phyloP scores from a whole-genome alignment of 1,139 yeast genomes.

The Scheffersomyces titani region DNA sequence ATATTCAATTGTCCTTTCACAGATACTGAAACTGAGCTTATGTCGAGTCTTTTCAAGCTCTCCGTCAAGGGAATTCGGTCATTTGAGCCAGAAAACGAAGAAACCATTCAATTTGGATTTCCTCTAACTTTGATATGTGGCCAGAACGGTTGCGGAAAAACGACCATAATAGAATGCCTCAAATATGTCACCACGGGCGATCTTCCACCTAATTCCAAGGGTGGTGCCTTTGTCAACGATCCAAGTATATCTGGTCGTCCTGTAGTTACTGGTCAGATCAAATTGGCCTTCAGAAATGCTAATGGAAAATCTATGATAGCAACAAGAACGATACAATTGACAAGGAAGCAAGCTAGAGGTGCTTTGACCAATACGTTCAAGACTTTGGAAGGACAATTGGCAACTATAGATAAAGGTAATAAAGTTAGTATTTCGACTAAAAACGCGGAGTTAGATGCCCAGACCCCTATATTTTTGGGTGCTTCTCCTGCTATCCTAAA shows the following conservation, averaged over 20 bases:
- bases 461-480: constrained; percentile 81
- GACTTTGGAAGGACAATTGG: constrained; percentile 86
- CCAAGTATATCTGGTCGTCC: constrained; percentile 79
- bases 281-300: constrained; percentile 77
- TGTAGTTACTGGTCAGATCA: constrained; percentile 86
- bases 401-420: constrained; percentile 64
- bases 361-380: constrained; percentile 66
- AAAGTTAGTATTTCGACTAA: constrained; percentile 78
- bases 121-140: constrained; percentile 96
- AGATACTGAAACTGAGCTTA: constrained; percentile 15
- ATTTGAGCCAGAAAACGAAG: constrained; percentile 78
- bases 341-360: constrained; percentile 50
- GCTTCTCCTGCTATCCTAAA: constrained; percentile 87
- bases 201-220: constrained; percentile 92
- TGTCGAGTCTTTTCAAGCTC: constrained; percentile 75
- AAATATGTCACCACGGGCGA: constrained; percentile 95
- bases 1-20: background rate
- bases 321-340: constrained; percentile 79
- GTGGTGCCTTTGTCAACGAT: constrained; percentile 96
- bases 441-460: constrained; percentile 80
- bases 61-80: constrained; percentile 91
- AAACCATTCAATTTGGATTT: constrained; percentile 84
- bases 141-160: constrained; percentile 97
- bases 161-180: constrained; percentile 93
- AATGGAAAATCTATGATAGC: constrained; percentile 80